Percentiles rank a stretch among this genome's conserved stretches.
These are phyloP conservation scores for Syncephalis plumigaleata DNA, from an alignment of 371 early-diverging fungal species.

Conservation along the genomic window DNA sequence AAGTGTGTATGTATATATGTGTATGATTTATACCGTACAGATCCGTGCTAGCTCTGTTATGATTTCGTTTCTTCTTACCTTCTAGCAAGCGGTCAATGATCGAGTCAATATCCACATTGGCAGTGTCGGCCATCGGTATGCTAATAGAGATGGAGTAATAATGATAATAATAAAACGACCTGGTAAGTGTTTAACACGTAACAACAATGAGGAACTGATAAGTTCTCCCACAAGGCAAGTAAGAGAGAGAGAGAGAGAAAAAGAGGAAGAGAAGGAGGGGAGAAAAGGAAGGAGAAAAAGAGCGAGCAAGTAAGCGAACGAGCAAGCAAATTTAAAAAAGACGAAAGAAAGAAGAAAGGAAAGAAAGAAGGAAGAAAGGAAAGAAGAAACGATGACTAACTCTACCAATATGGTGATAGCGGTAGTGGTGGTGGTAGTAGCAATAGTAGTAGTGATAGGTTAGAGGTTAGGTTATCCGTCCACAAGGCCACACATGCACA, in stretches of 20 bases:
- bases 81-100: constrained; percentile 81
- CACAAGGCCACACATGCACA: not conserved
- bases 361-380: not conserved
- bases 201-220: no score
- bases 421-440: not conserved
- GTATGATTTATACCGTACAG: no score
- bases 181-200: not conserved
- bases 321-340: no score
- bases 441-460: no score
- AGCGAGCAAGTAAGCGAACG: not conserved
- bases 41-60: no score
- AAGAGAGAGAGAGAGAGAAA: constrained; percentile 1
- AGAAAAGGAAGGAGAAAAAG: not conserved
- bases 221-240: not conserved
- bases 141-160: no score
- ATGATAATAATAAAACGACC: constrained; percentile 1
- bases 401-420: no score
- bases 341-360: not conserved
- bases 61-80: constrained; percentile 43
- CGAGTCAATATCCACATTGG: constrained; percentile 62
- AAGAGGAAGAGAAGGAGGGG: constrained; percentile 1
- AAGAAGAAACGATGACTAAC: no score
- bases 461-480: no score
- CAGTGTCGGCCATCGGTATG: constrained; percentile 7
- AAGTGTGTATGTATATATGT: no score